phyloP scores from a whole-genome alignment of 1,139 yeast species.

The Diutina scorzettiae region DNA sequence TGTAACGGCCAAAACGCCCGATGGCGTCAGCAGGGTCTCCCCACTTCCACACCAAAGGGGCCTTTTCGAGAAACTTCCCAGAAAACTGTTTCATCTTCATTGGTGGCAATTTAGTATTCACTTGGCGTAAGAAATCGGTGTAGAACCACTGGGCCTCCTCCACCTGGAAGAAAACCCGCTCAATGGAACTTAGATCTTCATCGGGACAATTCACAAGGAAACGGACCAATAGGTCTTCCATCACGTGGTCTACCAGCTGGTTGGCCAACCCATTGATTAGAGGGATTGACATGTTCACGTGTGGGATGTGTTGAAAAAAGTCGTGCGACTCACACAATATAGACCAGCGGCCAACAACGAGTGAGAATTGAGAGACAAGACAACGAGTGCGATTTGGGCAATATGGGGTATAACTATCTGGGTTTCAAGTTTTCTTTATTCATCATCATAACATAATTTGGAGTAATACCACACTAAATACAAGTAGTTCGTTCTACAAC shows the following conservation, averaged over 20 bases:
- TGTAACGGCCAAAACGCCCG: constrained; percentile 70
- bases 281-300: constrained; percentile 51
- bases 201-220: constrained; percentile 86
- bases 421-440: too few relatives aligned
- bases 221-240: constrained; percentile 82
- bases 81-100: constrained; percentile 77
- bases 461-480: too few relatives aligned
- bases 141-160: constrained; percentile 99
- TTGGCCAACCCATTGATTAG: constrained; percentile 43
- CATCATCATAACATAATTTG: too few relatives aligned
- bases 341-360: too few relatives aligned
- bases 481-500: too few relatives aligned
- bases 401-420: too few relatives aligned
- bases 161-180: constrained; percentile 82
- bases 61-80: constrained; percentile 54
- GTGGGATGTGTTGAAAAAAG: too few relatives aligned
- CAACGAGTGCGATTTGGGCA: too few relatives aligned
- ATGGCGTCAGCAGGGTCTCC: constrained; percentile 68
- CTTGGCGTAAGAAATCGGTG: constrained; percentile 66
- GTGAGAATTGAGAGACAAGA: too few relatives aligned
- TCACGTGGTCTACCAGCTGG: constrained; percentile 59
- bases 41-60: constrained; percentile 86
- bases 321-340: too few relatives aligned
- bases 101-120: constrained; percentile 67
- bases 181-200: constrained; percentile 79